Conservation (phyloP, 805 yeast species). For the Sporopachydermia quercuum region DNA sequence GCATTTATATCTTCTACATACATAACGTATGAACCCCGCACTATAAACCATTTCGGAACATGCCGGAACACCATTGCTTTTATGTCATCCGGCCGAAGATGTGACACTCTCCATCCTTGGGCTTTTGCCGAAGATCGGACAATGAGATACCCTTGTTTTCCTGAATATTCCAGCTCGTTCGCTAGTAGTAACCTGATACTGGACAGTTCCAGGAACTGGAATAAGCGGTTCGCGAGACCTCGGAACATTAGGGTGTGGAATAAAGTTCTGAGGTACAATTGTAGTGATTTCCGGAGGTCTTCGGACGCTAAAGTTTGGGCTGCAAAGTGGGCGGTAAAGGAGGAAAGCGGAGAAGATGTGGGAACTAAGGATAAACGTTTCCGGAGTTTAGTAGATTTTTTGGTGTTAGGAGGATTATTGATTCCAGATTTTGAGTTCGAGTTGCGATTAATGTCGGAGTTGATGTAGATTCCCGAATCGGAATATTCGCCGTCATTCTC, state of each 20-base stretch:
- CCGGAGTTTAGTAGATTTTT: not conserved
- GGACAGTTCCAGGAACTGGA: slow-evolving; percentile 81
- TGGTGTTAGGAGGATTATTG: not conserved
- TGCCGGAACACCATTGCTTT: slow-evolving; percentile 84
- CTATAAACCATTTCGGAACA: slow-evolving; percentile 81
- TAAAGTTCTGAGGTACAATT: slow-evolving; percentile 51
- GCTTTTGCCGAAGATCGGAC: slow-evolving; percentile 72
- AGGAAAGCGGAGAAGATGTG: not conserved
- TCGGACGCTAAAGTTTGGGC: slow-evolving; percentile 7
- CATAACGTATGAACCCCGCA: slow-evolving; percentile 71
- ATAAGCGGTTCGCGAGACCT: slow-evolving; percentile 70
- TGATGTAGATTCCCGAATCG: too few species aligned
- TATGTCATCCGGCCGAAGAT: slow-evolving; percentile 63
- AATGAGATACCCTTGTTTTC: slow-evolving; percentile 79
- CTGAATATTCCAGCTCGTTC: slow-evolving; percentile 66
- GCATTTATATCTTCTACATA: slow-evolving; percentile 78
- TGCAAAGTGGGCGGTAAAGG: not conserved
- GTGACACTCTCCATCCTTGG: slow-evolving; percentile 95
- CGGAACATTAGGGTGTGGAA: slow-evolving; percentile 45
- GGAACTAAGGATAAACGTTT: not conserved
- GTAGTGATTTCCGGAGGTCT: slow-evolving; percentile 26
- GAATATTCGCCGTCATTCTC: too few species aligned
- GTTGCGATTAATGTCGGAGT: too few species aligned
- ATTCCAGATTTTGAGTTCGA: not conserved
- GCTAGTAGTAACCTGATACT: slow-evolving; percentile 75